A percentile compares a stretch with the other conserved stretches of the same genome.
Evolutionary conservation across 2,329 filamentous ascomycete genomes (phyloP).

Genomic region (Penicillium sp.): DNA sequence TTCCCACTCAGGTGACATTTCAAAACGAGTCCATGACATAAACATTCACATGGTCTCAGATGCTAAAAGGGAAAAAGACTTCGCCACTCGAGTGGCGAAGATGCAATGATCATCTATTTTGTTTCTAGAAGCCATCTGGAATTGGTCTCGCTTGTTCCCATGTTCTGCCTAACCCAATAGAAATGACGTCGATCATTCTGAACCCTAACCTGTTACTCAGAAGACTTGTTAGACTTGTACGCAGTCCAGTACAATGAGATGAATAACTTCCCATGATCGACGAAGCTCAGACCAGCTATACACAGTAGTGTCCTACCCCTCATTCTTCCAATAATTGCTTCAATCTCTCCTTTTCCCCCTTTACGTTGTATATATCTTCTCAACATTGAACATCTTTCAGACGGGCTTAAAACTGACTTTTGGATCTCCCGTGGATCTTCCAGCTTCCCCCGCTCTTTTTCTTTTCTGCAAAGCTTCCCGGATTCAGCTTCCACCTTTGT

Average conservation of each 20-base stretch:
- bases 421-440: background rate
- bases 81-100: conserved; percentile 7
- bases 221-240: no score
- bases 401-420: background rate
- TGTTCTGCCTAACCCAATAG: background rate
- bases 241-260: background rate
- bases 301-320: conserved; percentile 8
- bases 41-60: background rate
- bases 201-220: background rate
- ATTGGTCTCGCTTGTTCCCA: conserved; percentile 3
- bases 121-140: conserved; percentile 40
- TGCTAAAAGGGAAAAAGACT: background rate
- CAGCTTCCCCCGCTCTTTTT: background rate
- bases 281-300: conserved; percentile 6
- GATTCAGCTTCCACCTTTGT: background rate
- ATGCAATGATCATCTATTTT: conserved; percentile 7
- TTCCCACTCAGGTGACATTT: background rate
- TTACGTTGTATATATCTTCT: background rate
- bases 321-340: background rate
- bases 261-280: conserved; percentile 4
- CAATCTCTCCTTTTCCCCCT: background rate
- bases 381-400: background rate
- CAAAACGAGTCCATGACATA: conserved; percentile 9
- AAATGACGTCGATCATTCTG: conserved; percentile 1
- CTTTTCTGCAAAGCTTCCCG: background rate